Percentiles rank a stretch among this genome's conserved stretches.
Evolutionary conservation across 139 green algal species (phyloP).

Genomic region (Dunaliella sp.): DNA sequence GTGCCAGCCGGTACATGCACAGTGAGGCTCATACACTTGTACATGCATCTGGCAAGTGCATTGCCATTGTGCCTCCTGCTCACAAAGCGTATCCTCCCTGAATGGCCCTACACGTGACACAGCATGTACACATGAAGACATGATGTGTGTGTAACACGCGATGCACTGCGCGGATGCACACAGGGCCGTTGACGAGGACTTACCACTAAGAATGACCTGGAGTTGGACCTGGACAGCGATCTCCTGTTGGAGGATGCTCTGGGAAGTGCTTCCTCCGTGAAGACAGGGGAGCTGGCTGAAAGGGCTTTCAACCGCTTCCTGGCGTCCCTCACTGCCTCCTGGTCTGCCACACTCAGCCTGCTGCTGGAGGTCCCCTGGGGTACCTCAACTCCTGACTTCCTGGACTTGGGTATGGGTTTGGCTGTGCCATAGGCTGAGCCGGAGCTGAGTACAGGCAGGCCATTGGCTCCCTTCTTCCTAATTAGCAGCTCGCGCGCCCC

Average conservation of each 20-base stretch:
- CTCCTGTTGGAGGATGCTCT: too few species aligned
- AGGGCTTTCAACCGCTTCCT: neutral
- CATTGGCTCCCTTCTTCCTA: neutral
- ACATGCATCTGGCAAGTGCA: neutral
- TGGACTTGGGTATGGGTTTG: neutral
- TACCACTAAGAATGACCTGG: too few species aligned
- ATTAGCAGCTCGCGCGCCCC: neutral
- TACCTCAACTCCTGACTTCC: neutral
- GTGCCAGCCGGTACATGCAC: neutral
- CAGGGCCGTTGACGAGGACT: neutral
- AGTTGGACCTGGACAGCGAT: too few species aligned
- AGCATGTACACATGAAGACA: neutral
- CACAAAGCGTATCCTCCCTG: too few species aligned
- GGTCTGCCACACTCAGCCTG: neutral
- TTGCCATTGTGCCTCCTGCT: too few species aligned
- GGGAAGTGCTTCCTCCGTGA: neutral
- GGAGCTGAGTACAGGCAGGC: neutral
- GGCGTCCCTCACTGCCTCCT: neutral
- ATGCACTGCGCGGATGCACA: neutral
- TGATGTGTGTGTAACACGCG: neutral
- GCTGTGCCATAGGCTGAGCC: neutral
- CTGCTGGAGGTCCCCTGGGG: neutral
- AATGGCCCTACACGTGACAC: too few species aligned
- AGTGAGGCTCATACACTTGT: neutral
- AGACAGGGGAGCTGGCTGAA: neutral